Evolutionary conservation across 257 asterid genomes (phyloP), one percentile per base, ranked within the genome.

Genomic region (Henckelia pumila): DNA sequence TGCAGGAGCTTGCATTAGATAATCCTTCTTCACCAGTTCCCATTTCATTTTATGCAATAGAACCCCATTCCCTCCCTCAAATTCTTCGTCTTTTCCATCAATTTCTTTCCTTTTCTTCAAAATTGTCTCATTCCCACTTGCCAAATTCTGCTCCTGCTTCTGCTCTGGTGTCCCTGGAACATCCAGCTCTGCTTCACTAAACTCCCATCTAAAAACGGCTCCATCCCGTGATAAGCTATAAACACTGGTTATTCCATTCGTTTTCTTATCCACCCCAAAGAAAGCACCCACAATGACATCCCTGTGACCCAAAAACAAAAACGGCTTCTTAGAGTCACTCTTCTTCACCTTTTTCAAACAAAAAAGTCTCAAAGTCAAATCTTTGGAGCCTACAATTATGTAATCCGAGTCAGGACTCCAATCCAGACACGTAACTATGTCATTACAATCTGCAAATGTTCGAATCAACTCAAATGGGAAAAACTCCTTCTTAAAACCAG

Each of bases 151-250:
- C 74, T 76, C 79, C 75, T 56, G 76, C 23, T 26, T 67, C 77
- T 72, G 89, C 29, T 80, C 91, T 5, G 97, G 99, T 10, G 95
- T 91, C 53, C 93, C 91, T 0, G 97, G 97, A 35, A 96, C 84
- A 37, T 87, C 95, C 1, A 89, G 97, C 64, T 88, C 95, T 13
- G 92, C 67, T 59, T 19, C 81, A 67, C 68, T 71, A 67, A 35
- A 82, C 1, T 81, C 86, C 95, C 95, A 89, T 78, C 77, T 85
- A 78, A 91, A 85, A 63, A 88, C 75, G 0, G 97, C 91, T 13
- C 97, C 97, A 76, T 94, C 99, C 0, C 97, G 95, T 0, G 99
- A 90, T 59, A 94, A 52, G 3, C 95, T 88, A 63, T 88, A 87
- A 29, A 85, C 88, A 60, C 76, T 79, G 0, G 70, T 69, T 64